Conservation (phyloP, 2,329 filamentous ascomycete species). For the Colletotrichum cordylinicola region DNA sequence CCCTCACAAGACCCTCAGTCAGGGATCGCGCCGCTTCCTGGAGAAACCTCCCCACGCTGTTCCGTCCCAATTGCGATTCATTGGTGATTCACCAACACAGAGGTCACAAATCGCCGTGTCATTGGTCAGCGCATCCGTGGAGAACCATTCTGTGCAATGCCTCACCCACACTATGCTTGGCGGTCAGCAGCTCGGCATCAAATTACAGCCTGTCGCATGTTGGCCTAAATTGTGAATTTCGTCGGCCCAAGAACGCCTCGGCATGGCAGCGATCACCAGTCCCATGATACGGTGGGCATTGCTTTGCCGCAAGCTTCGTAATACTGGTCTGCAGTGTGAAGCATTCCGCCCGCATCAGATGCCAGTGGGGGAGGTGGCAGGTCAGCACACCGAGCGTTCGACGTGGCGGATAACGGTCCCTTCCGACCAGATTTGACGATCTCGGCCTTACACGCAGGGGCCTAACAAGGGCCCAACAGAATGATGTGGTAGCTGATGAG, state of each 20-base stretch:
- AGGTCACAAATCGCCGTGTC: background rate
- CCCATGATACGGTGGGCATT: background rate
- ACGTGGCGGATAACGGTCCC: slow-evolving; percentile 1
- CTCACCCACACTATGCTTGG: background rate
- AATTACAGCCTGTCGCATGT: background rate
- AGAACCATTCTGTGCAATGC: background rate
- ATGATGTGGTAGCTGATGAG: background rate
- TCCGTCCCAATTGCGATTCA: background rate
- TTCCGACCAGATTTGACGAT: background rate
- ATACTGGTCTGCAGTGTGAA: background rate
- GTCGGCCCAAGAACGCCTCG: background rate
- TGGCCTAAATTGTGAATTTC: background rate
- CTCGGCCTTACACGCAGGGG: background rate
- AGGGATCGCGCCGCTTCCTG: background rate
- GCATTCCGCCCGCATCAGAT: background rate
- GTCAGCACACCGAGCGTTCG: background rate
- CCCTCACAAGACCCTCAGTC: background rate
- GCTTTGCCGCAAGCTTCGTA: background rate
- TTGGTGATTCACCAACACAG: background rate
- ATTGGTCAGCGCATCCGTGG: background rate
- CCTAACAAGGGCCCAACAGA: background rate
- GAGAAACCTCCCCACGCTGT: background rate
- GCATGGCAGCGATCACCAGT: background rate
- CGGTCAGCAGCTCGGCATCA: background rate
- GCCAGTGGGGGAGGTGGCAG: background rate